Evolutionary conservation across 169 alveolate genomes (phyloP).

Genomic region (Cystoisospora suis): DNA sequence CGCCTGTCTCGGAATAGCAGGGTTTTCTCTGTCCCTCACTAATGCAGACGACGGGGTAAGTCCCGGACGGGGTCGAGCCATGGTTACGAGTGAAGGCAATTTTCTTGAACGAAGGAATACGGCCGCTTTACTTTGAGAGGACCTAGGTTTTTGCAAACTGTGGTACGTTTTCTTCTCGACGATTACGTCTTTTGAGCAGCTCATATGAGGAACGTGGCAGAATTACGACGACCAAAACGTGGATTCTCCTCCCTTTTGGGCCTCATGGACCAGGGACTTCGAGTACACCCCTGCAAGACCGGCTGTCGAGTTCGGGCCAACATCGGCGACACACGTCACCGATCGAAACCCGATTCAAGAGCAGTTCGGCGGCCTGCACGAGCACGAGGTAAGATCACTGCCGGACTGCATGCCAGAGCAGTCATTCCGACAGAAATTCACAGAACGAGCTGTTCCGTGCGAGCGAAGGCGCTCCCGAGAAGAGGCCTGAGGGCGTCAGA

Average conservation of each 20-base stretch:
- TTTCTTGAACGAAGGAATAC: too few relatives aligned
- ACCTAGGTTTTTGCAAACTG: neutral
- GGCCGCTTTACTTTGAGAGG: neutral
- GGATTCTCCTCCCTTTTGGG: conserved; percentile 1
- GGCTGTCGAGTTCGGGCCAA: conserved; percentile 49
- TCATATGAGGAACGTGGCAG: too few relatives aligned
- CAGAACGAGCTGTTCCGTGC: conserved; percentile 66
- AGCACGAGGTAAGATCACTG: conserved; percentile 38
- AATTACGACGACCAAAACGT: conserved; percentile 59
- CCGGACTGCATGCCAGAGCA: neutral
- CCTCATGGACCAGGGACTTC: conserved; percentile 40
- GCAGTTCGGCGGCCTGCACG: conserved; percentile 50
- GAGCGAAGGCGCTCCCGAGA: neutral
- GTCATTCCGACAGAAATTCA: neutral
- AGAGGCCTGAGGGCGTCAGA: neutral
- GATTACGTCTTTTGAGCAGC: too few relatives aligned
- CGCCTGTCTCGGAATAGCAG: too few relatives aligned
- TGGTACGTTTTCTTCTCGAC: neutral
- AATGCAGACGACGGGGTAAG: too few relatives aligned
- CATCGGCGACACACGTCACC: conserved; percentile 49
- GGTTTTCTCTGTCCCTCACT: too few relatives aligned
- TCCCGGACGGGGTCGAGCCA: too few relatives aligned
- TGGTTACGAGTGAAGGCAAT: too few relatives aligned
- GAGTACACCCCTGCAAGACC: conserved; percentile 47
- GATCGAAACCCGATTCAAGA: conserved; percentile 54